Percentiles rank a stretch among this genome's conserved stretches.
Conservation (phyloP, 805 yeast species). For the Metschnikowia orientalis region DNA sequence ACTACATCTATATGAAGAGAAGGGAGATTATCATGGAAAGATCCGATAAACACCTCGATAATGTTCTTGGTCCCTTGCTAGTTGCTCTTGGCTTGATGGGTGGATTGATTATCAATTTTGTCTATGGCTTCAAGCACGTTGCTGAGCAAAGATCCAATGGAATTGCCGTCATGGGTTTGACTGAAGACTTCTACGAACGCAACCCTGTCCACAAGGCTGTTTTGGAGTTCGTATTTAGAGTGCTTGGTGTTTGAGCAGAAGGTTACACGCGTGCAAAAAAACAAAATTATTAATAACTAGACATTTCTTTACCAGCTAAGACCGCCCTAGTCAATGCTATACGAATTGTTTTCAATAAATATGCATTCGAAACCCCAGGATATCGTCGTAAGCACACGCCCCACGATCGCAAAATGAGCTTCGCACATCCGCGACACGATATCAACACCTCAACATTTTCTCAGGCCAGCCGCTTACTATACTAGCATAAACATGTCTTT, state of each 20-base stretch:
- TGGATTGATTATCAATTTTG: conserved; percentile 69
- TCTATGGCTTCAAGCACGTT: conserved; percentile 47
- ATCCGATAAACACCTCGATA: conserved; percentile 84
- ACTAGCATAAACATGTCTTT: conserved; percentile 31
- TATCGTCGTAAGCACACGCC: no score
- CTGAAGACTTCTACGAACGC: conserved; percentile 25
- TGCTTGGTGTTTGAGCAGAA: no score
- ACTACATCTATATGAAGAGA: conserved; percentile 67
- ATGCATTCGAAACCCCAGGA: no score
- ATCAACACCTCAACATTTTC: conserved; percentile 5
- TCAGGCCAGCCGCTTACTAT: background rate
- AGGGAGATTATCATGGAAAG: conserved; percentile 71
- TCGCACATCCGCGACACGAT: conserved; percentile 6
- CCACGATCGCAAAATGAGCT: conserved; percentile 1
- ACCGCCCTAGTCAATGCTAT: no score
- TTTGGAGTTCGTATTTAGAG: conserved; percentile 31
- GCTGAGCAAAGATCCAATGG: conserved; percentile 16
- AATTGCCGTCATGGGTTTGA: conserved; percentile 22
- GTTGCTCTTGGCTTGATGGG: conserved; percentile 64
- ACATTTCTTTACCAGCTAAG: no score
- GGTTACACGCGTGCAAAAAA: no score
- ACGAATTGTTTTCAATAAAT: no score
- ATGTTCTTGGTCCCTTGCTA: conserved; percentile 82
- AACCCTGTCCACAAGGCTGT: conserved; percentile 33
- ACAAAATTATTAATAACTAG: no score